These are phyloP conservation scores for Fibroporia radiculosa DNA, from an alignment of 768 basidiomycete species.

Conservation along the genomic window DNA sequence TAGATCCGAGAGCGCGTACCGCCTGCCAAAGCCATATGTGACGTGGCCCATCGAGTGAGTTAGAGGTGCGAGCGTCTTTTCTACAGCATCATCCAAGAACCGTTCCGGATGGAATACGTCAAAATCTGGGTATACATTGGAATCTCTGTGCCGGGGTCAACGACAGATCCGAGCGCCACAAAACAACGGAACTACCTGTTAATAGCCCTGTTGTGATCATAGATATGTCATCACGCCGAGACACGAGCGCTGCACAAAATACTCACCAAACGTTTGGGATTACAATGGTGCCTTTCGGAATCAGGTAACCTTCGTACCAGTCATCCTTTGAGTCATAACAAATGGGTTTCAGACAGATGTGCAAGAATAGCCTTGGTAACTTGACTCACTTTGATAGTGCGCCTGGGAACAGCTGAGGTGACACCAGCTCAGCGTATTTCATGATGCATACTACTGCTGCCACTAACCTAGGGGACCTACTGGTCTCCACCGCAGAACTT, in stretches of 20 bases:
- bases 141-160: neutral
- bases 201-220: slow-evolving; percentile 1
- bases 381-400: neutral
- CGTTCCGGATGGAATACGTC: slow-evolving; percentile 6
- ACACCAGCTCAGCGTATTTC: neutral
- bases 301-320: slow-evolving; percentile 8
- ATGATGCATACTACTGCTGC: neutral
- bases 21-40: slow-evolving; percentile 9
- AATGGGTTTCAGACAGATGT: neutral
- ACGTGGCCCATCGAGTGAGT: slow-evolving; percentile 5
- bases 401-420: neutral
- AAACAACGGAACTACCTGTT: slow-evolving; percentile 7
- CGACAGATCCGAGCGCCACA: slow-evolving; percentile 1
- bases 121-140: slow-evolving; percentile 4
- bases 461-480: neutral
- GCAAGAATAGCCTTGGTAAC: neutral
- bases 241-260: neutral
- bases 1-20: neutral
- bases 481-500: slow-evolving; percentile 21
- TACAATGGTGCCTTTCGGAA: slow-evolving; percentile 10
- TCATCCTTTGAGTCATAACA: slow-evolving; percentile 5
- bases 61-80: slow-evolving; percentile 3
- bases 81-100: slow-evolving; percentile 5
- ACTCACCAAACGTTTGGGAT: slow-evolving; percentile 12
- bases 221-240: slow-evolving; percentile 2